Percentiles rank a stretch among this genome's conserved stretches.
Conservation (phyloP, 2,329 filamentous ascomycete genomes). For the Alternaria postmessia region DNA sequence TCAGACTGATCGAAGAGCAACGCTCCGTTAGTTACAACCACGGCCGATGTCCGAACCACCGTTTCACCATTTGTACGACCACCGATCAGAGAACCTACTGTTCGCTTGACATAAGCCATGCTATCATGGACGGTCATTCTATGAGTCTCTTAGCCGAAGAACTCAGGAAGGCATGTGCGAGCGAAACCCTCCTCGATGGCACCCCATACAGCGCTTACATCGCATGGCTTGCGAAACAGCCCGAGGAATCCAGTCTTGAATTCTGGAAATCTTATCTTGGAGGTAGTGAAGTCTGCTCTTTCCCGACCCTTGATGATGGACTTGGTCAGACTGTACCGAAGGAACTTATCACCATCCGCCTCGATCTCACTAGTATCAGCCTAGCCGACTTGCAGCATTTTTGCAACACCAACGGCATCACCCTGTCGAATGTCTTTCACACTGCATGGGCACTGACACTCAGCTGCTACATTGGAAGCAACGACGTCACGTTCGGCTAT, state of each 20-base stretch:
- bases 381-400: slow-evolving; percentile 41
- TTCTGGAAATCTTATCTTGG: slow-evolving; percentile 45
- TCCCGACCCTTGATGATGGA: slow-evolving; percentile 42
- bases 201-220: slow-evolving; percentile 47
- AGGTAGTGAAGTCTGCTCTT: slow-evolving; percentile 44
- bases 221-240: slow-evolving; percentile 36
- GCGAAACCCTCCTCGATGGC: slow-evolving; percentile 28
- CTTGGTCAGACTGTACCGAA: slow-evolving; percentile 22
- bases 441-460: slow-evolving; percentile 53
- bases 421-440: slow-evolving; percentile 57
- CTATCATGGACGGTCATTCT: slow-evolving; percentile 48
- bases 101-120: slow-evolving; percentile 47
- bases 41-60: slow-evolving; percentile 40
- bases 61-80: slow-evolving; percentile 43
- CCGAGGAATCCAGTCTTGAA: slow-evolving; percentile 35
- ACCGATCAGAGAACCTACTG: slow-evolving; percentile 31
- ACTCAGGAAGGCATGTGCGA: slow-evolving; percentile 39
- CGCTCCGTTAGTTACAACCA: slow-evolving; percentile 35
- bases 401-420: slow-evolving; percentile 57
- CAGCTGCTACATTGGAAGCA: slow-evolving; percentile 48
- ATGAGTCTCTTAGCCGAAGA: slow-evolving; percentile 43
- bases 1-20: slow-evolving; percentile 31
- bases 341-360: slow-evolving; percentile 35
- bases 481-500: slow-evolving; percentile 57
- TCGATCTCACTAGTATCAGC: slow-evolving; percentile 39